These are phyloP conservation scores for Pichia sp. DNA, from an alignment of 1,139 yeast genomes.

Conservation along the genomic window DNA sequence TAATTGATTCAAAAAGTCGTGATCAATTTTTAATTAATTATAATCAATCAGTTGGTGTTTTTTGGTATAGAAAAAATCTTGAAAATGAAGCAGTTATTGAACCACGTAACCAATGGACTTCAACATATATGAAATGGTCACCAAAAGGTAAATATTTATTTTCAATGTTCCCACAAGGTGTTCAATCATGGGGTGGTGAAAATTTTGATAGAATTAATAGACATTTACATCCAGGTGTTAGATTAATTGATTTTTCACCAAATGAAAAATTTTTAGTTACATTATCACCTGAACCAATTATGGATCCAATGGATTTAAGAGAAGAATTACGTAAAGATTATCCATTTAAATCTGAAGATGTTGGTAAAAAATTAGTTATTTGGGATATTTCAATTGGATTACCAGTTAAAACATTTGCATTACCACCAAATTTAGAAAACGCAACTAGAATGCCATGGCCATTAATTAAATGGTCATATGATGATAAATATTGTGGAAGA, in stretches of 20 bases:
- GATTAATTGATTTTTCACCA: slow-evolving; percentile 88
- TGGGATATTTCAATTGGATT: slow-evolving; percentile 88
- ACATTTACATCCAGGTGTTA: slow-evolving; percentile 84
- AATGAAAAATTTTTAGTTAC: slow-evolving; percentile 87
- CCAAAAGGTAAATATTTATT: slow-evolving; percentile 89
- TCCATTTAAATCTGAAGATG: slow-evolving; percentile 84
- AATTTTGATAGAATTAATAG: slow-evolving; percentile 68
- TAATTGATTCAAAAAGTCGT: slow-evolving; percentile 81
- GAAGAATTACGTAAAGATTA: slow-evolving; percentile 45
- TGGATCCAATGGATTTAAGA: slow-evolving; percentile 47
- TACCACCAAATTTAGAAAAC: slow-evolving; percentile 69
- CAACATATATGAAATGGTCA: slow-evolving; percentile 82
- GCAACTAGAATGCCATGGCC: slow-evolving; percentile 91
- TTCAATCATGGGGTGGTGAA: slow-evolving; percentile 94
- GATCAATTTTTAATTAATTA: slow-evolving; percentile 84
- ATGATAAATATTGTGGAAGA: slow-evolving; percentile 93
- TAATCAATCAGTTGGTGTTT: slow-evolving; percentile 76
- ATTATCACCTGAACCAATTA: slow-evolving; percentile 79
- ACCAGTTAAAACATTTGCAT: slow-evolving; percentile 84
- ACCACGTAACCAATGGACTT: slow-evolving; percentile 80
- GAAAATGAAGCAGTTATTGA: slow-evolving; percentile 75
- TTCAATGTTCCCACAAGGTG: slow-evolving; percentile 91
- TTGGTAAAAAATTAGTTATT: slow-evolving; percentile 88
- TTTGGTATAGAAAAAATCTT: slow-evolving; percentile 77
- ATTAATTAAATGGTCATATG: slow-evolving; percentile 90